These are phyloP conservation scores for Trichoderma gracile DNA, from an alignment of 2,329 filamentous ascomycete species.

Conservation along the genomic window DNA sequence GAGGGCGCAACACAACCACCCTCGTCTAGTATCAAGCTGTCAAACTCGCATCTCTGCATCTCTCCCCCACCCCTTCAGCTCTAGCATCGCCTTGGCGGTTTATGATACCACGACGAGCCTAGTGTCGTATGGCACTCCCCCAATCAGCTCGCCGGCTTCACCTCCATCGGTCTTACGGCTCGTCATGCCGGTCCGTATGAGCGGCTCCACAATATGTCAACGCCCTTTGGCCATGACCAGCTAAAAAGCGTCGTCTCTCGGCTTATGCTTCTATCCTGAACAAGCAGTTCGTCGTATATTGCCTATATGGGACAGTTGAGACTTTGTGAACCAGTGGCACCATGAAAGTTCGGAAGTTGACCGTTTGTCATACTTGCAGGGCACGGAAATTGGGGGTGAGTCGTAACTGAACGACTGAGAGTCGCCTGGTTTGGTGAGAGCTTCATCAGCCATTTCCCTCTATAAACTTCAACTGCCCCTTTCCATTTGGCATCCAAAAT, in stretches of 20 bases:
- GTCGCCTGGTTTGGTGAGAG: not conserved
- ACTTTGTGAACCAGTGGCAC: not conserved
- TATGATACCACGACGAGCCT: constrained; percentile 16
- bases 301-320: constrained; percentile 1
- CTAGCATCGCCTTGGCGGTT: constrained; percentile 24
- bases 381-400: constrained; percentile 33
- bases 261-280: constrained; percentile 22
- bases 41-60: not conserved
- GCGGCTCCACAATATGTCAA: constrained; percentile 18
- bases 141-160: constrained; percentile 18
- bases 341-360: constrained; percentile 32
- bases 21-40: constrained; percentile 4
- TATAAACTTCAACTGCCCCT: no score
- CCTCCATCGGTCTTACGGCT: constrained; percentile 11
- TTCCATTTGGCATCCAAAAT: not conserved
- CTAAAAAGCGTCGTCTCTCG: constrained; percentile 21
- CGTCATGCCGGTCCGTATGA: constrained; percentile 12
- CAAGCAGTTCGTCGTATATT: constrained; percentile 6
- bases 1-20: not conserved
- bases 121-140: constrained; percentile 15
- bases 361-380: constrained; percentile 33
- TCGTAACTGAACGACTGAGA: not conserved
- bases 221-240: constrained; percentile 17
- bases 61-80: not conserved
- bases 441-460: no score